Evolutionary conservation across 2,329 filamentous ascomycete genomes (phyloP), one percentile per base, ranked within the genome.

Genomic region (Capronia americana): DNA sequence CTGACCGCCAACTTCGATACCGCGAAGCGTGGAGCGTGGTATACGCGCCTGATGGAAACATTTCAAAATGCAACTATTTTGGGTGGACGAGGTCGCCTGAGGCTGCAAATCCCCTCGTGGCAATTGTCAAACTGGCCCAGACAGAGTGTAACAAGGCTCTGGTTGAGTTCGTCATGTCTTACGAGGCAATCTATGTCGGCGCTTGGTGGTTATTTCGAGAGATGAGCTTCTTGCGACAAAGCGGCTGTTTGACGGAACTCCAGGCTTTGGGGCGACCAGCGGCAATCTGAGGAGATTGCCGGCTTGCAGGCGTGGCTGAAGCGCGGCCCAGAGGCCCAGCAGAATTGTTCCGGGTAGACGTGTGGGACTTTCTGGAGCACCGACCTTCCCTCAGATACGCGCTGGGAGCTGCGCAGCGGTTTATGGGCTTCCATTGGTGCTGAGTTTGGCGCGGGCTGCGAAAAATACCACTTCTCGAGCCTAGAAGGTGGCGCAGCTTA

Each of bases 131-230:
- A 44, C 23, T 32, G 59, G 65, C 63, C 46, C 68, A 48, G 55
- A 48, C 30, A 23, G 46, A 50, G 65, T 68, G 65, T 68, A 68
- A 64, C 65, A 53, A 65, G 41, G 63, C 56, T 63, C 50, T 23
- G 54, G 57, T 56, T 46, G 50, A 66, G 28, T 66, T 61, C 57
- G 55, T 54, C 41, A 64, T 68, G 68, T 68, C 65, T 70, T 66
- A 70, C 68, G 63, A 68, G 51, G 68, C 65, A 68, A 68, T 68
- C 61, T 68, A 34, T 63, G 68, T 64, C 68, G 68, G 68, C 68
- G 68, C 68, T 70, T 70, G 68, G 44, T 64, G 38, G 51, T 66
- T 70, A 68, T 70, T 70, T 68, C 68, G 63, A 69, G 63, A 70
- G 63, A 62, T 64, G 61, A 70, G 60, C 57, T 34, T 65, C 59